Evolutionary conservation across 345 rosid genomes (phyloP).

Genomic region (Rhodomyrtus tomentosa): DNA sequence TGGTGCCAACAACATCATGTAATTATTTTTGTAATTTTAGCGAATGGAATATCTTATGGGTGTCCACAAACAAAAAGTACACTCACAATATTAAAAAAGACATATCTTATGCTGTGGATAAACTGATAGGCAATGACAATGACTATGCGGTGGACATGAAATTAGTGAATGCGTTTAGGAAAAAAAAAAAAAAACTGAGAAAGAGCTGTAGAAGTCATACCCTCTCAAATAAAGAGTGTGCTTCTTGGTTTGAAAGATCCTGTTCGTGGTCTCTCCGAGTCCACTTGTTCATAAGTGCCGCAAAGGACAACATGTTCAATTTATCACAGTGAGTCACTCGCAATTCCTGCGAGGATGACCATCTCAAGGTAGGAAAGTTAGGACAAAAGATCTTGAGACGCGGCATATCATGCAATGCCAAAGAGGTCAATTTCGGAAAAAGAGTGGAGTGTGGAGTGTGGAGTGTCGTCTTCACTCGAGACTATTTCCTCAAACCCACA

Average conservation of each 20-base stretch:
- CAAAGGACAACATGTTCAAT: accelerated
- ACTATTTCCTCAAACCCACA: background rate
- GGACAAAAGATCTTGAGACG: background rate
- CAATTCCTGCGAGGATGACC: background rate
- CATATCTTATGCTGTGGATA: accelerated
- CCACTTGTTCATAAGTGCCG: background rate
- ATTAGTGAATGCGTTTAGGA: background rate
- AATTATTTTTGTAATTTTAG: background rate
- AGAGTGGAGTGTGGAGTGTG: accelerated
- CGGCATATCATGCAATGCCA: background rate
- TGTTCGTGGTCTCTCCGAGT: background rate
- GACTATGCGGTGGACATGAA: background rate
- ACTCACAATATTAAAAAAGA: background rate
- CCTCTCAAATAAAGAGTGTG: background rate
- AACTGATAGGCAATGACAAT: background rate
- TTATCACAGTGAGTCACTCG: background rate
- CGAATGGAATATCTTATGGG: background rate
- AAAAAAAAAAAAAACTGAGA: accelerated
- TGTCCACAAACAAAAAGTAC: background rate
- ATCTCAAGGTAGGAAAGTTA: background rate
- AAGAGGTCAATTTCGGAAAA: background rate
- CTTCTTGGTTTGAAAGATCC: background rate
- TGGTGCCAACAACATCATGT: background rate
- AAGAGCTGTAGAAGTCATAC: background rate
- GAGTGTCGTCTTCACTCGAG: accelerated